A percentile compares a stretch with the other conserved stretches of the same genome.
phyloP scores from a whole-genome alignment of 2,329 filamentous ascomycete genomes.

The Boeremia exigua region DNA sequence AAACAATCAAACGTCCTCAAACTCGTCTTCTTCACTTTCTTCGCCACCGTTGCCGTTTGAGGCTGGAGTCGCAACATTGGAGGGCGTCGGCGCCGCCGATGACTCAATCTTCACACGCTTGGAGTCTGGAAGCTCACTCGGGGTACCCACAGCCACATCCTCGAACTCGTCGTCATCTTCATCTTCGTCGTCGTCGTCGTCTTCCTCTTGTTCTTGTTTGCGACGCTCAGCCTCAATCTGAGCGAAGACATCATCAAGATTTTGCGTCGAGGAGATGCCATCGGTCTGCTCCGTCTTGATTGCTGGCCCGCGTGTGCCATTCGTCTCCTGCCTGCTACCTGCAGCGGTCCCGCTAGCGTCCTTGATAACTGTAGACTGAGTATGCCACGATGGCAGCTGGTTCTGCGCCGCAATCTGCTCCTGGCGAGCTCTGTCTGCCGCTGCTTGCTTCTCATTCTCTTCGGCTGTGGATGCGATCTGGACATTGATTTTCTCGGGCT shows the following conservation, averaged over 20 bases:
- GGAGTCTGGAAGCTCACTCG: constrained; percentile 47
- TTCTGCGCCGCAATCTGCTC: constrained; percentile 72
- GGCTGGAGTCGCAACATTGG: constrained; percentile 41
- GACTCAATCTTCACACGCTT: constrained; percentile 69
- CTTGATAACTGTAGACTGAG: constrained; percentile 67
- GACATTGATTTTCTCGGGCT: constrained; percentile 72
- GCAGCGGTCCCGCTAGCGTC: constrained; percentile 47
- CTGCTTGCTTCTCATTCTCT: constrained; percentile 70
- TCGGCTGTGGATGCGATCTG: constrained; percentile 71
- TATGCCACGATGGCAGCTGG: constrained; percentile 73
- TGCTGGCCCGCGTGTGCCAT: constrained; percentile 41
- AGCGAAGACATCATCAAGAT: constrained; percentile 71
- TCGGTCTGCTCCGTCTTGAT: constrained; percentile 55
- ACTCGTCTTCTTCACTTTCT: constrained; percentile 56
- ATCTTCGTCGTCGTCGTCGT: constrained; percentile 51
- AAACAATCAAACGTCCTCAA: constrained; percentile 51
- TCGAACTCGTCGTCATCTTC: constrained; percentile 56
- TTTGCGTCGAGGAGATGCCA: constrained; percentile 59
- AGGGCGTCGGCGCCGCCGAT: constrained; percentile 45
- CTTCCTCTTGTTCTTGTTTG: constrained; percentile 51
- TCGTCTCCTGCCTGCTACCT: constrained; percentile 47
- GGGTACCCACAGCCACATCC: constrained; percentile 43
- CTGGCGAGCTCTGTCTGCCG: constrained; percentile 68
- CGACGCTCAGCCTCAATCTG: constrained; percentile 65
- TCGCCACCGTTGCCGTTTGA: constrained; percentile 53